Evolutionary conservation across 2,329 filamentous ascomycete genomes (phyloP).

Genomic region (Aureobasidium sp.): DNA sequence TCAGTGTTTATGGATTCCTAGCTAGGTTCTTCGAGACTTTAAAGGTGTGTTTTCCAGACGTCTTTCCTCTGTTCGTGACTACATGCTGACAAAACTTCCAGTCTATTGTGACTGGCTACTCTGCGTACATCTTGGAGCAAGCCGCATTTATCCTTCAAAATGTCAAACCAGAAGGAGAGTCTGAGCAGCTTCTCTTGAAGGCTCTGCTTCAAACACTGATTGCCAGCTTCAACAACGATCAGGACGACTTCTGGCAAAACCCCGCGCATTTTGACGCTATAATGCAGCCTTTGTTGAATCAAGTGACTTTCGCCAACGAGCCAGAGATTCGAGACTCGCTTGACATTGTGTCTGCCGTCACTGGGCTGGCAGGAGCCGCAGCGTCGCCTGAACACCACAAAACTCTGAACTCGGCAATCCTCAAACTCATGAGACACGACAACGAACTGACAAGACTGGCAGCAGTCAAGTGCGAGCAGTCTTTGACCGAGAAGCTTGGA

Average conservation of each 20-base stretch:
- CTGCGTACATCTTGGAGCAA: conserved; percentile 74
- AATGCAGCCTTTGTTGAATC: conserved; percentile 60
- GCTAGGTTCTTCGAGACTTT: conserved; percentile 73
- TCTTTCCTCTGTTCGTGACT: too few species aligned
- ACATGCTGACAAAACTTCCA: not conserved
- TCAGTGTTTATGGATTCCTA: conserved; percentile 76
- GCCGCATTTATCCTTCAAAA: conserved; percentile 56
- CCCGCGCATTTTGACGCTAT: conserved; percentile 78
- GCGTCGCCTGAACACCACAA: conserved; percentile 88
- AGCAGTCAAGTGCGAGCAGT: conserved; percentile 74
- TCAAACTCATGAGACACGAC: conserved; percentile 71
- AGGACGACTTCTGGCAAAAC: conserved; percentile 92
- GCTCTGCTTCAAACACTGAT: conserved; percentile 64
- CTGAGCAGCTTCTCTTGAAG: conserved; percentile 57
- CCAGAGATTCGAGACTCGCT: conserved; percentile 23
- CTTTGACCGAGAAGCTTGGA: conserved; percentile 57
- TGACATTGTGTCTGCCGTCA: conserved; percentile 65
- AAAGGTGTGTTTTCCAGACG: conserved; percentile 38
- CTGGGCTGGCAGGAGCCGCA: conserved; percentile 71
- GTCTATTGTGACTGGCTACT: conserved; percentile 90
- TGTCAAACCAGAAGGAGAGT: conserved; percentile 35
- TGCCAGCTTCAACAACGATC: conserved; percentile 77
- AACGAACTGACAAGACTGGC: conserved; percentile 67
- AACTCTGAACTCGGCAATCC: conserved; percentile 70
- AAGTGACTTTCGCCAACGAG: conserved; percentile 39